These are phyloP conservation scores for Cystobasidiaceae sp. DNA, from an alignment of 1,284 basidiomycete species.

Conservation along the genomic window DNA sequence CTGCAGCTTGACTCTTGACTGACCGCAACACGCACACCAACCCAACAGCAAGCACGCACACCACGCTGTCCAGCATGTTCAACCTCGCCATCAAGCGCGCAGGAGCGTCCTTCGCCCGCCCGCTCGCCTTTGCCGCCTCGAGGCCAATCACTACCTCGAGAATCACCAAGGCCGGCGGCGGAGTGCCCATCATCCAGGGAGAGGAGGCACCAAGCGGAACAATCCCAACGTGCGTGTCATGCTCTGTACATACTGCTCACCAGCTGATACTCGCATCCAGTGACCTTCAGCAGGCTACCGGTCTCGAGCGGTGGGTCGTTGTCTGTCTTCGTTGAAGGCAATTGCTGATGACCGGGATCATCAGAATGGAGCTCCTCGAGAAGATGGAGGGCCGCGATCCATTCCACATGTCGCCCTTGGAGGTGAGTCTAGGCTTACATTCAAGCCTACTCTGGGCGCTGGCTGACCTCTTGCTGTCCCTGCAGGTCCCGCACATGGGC, in stretches of 20 bases:
- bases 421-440: slow-evolving; percentile 17
- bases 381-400: slow-evolving; percentile 31
- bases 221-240: slow-evolving; percentile 4
- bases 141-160: slow-evolving; percentile 21
- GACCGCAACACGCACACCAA: too few species aligned
- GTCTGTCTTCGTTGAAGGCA: neutral
- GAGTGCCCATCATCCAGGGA: slow-evolving; percentile 27
- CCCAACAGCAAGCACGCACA: too few species aligned
- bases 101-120: too few species aligned
- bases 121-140: neutral
- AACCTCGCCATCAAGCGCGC: slow-evolving; percentile 5
- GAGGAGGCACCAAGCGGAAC: slow-evolving; percentile 25
- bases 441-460: slow-evolving; percentile 9
- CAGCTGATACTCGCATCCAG: neutral
- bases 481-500: slow-evolving; percentile 30
- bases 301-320: slow-evolving; percentile 14
- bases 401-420: slow-evolving; percentile 32
- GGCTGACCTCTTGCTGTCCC: too few species aligned
- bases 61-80: neutral
- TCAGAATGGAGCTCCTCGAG: slow-evolving; percentile 32
- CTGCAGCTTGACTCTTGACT: too few species aligned
- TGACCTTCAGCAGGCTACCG: slow-evolving; percentile 29
- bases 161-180: neutral
- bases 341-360: neutral
- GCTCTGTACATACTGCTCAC: neutral